Conservation (phyloP, 2,329 filamentous ascomycete species). For the Thelonectria olida region DNA sequence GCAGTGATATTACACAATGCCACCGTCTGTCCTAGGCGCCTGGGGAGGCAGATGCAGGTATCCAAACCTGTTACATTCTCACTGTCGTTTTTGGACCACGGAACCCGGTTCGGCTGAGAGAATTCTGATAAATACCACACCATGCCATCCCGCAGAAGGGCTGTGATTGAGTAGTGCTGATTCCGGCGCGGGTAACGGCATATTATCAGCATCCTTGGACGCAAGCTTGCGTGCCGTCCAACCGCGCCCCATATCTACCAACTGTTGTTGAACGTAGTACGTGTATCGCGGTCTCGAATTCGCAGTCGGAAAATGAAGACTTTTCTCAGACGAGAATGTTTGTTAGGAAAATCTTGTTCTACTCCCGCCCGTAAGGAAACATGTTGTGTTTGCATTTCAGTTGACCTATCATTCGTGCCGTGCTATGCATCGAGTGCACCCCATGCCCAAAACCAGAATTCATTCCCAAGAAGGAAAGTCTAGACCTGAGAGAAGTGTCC, state of each 20-base stretch:
- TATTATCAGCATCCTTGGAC: not conserved
- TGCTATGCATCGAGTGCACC: not conserved
- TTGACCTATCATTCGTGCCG: no score
- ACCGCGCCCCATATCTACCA: not conserved
- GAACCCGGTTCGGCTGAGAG: not conserved
- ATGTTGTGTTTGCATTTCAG: not conserved
- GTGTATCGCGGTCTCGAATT: not conserved
- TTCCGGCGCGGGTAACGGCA: not conserved
- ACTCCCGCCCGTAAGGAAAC: no score
- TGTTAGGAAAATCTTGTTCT: not conserved
- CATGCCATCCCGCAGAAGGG: not conserved
- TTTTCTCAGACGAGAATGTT: not conserved
- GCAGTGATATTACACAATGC: not conserved
- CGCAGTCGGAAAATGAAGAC: not conserved
- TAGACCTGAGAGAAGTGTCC: not conserved
- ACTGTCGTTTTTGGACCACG: not conserved
- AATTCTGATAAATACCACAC: not conserved
- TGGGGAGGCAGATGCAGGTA: not conserved
- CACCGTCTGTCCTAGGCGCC: not conserved
- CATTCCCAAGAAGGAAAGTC: not conserved
- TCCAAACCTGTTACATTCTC: not conserved
- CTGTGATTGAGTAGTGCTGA: slow-evolving; percentile 3
- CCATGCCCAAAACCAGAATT: not conserved
- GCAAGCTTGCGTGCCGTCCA: slow-evolving; percentile 7
- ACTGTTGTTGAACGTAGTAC: not conserved